Percentiles rank a stretch among this genome's conserved stretches.
Conservation (phyloP, 2,329 filamentous ascomycete genomes). For the Epichloe coenophiala region DNA sequence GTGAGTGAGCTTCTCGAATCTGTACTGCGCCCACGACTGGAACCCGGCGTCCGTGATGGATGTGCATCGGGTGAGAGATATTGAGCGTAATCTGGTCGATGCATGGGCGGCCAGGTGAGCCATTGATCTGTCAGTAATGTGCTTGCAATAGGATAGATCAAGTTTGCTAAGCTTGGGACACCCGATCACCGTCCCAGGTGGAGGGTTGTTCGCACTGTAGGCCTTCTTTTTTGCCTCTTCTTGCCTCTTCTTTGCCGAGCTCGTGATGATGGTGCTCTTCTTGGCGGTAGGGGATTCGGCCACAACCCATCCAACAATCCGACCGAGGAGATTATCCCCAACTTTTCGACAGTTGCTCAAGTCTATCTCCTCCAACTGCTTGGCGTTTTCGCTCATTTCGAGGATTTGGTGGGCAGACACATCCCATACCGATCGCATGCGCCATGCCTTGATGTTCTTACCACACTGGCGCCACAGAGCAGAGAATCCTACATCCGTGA, state of each 20-base stretch:
- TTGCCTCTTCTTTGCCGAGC: constrained; percentile 26
- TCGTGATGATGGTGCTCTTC: constrained; percentile 35
- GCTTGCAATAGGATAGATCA: constrained; percentile 93
- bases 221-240: constrained; percentile 2
- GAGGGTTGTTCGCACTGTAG: constrained; percentile 25
- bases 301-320: constrained; percentile 90
- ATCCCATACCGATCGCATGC: constrained; percentile 97
- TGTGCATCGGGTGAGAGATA: constrained; percentile 87
- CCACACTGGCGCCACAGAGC: constrained; percentile 66
- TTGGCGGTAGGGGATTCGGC: constrained; percentile 52
- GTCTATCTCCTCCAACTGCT: constrained; percentile 77
- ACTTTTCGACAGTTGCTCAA: constrained; percentile 97
- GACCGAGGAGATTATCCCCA: constrained; percentile 80
- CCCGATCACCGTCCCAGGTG: constrained; percentile 76
- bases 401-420: constrained; percentile 88
- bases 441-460: constrained; percentile 64
- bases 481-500: constrained; percentile 87
- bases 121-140: constrained; percentile 96
- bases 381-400: constrained; percentile 89
- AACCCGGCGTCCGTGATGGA: constrained; percentile 93
- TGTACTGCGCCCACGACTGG: constrained; percentile 81
- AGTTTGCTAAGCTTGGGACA: constrained; percentile 72
- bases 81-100: constrained; percentile 61
- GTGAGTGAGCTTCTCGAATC: constrained; percentile 64
- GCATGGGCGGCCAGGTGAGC: constrained; percentile 89